Percentiles rank a stretch among this genome's conserved stretches.
These are phyloP conservation scores for Wickerhamiella domercqiae DNA, from an alignment of 805 yeast genomes.

Conservation along the genomic window DNA sequence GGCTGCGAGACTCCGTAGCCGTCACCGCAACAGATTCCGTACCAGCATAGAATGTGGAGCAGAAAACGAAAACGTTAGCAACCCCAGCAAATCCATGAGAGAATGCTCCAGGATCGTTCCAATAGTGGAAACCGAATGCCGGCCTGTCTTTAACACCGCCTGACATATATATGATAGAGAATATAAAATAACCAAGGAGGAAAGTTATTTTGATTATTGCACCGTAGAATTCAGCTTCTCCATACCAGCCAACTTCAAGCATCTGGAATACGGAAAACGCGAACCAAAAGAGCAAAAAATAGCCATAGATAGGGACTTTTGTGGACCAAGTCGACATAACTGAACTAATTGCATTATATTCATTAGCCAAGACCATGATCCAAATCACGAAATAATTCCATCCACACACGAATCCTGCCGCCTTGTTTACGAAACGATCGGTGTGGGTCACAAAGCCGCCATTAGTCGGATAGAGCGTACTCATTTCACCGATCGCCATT, in stretches of 20 bases:
- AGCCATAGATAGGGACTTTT: constrained; percentile 34
- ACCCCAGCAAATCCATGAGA: constrained; percentile 33
- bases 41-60: constrained; percentile 46
- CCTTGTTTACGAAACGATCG: constrained; percentile 31
- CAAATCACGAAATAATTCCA: constrained; percentile 36
- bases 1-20: constrained; percentile 50
- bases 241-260: constrained; percentile 39
- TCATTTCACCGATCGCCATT: constrained; percentile 41
- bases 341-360: constrained; percentile 33
- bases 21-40: constrained; percentile 46
- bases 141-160: constrained; percentile 36
- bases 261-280: constrained; percentile 32
- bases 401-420: constrained; percentile 35
- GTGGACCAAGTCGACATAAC: constrained; percentile 32
- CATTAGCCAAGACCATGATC: constrained; percentile 34
- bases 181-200: constrained; percentile 39
- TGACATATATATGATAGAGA: constrained; percentile 42
- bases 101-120: constrained; percentile 40
- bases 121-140: constrained; percentile 43
- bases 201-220: constrained; percentile 43
- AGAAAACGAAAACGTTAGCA: constrained; percentile 35
- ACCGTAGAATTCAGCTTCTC: constrained; percentile 49
- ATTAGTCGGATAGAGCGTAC: constrained; percentile 37
- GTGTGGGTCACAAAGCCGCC: constrained; percentile 38
- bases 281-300: constrained; percentile 37